Base-by-base conservation (phyloP, 2,329 filamentous ascomycete genomes). In the Curvularia eragrostidis region DNA sequence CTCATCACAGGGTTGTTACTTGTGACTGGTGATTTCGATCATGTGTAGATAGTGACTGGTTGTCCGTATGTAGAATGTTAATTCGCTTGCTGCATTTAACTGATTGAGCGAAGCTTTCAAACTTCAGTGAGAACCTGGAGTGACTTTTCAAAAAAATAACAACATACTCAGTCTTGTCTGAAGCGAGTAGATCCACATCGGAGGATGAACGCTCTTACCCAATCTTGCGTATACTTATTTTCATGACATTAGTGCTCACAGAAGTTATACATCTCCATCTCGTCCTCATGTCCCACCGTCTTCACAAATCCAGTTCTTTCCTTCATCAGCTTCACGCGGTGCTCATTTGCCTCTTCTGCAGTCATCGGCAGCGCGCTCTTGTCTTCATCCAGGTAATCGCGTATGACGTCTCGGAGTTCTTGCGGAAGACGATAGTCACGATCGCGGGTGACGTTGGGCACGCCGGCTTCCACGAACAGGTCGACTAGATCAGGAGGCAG, bases 371-470 rank as follows among this genome's bases (percentile, higher is more conserved):
- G 24, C 2, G 23, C 38, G 12, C 54, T 7, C 9, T 15, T 42
- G 18, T 54, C 49, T 0, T 43, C 48, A 0, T 64, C 23, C 5
- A 69, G 38, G 3, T 62, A 39, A 19, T 52, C 52, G 1, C 49
- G 43, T 4, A 71, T 55, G 44, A 62, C 63, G 0, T 58, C 52
- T 44, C 66, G 55, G 2, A 70, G 44, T 55, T 70, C 66, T 15
- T 50, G 24, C 2, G 66, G 63, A n/a, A 68, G 51, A 12, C 12
- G 60, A 1, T n/a, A 48, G 2, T 44, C 30, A 5, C 46, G 34
- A 19, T 21, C 42, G 6, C 12, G 18, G 18, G 52, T 26, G 3
- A 28, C 10, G 21, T 32, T 18, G 2, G 38, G 18, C 7, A 44
- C 3, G 1, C 51, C 64, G 1, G 59, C 50, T 28, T 67, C 56